Percentiles rank a stretch among this genome's conserved stretches.
phyloP scores from a whole-genome alignment of 1,284 basidiomycete genomes.

The Ustilago nuda region DNA sequence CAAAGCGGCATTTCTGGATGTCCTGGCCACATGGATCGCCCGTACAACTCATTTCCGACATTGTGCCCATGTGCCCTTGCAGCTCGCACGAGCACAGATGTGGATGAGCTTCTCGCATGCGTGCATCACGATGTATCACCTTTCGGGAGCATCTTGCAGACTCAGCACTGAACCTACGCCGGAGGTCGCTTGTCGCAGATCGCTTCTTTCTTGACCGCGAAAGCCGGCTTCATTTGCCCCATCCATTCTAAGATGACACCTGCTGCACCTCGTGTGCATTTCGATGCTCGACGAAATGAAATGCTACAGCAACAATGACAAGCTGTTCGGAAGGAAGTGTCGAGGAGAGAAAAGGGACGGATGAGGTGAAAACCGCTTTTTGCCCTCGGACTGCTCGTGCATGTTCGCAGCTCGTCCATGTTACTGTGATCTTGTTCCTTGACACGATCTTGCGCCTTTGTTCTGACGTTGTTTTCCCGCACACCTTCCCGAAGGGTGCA shows the following conservation, averaged over 20 bases:
- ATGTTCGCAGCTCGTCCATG: neutral
- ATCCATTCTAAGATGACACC: neutral
- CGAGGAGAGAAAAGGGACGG: neutral
- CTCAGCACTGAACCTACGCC: neutral
- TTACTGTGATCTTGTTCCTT: neutral
- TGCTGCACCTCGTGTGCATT: constrained; percentile 1
- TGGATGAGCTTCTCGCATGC: neutral
- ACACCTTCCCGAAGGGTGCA: neutral
- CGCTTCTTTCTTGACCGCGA: neutral
- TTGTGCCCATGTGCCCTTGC: neutral
- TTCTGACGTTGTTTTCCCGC: neutral
- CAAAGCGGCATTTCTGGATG: neutral
- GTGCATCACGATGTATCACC: neutral
- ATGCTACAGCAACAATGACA: neutral
- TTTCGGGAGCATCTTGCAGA: neutral
- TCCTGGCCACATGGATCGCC: neutral
- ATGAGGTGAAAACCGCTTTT: neutral
- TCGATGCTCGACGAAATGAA: neutral
- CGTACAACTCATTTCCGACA: neutral
- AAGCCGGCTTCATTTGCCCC: neutral
- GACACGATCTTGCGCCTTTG: neutral
- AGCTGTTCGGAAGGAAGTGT: constrained; percentile 2
- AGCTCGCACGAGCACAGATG: neutral
- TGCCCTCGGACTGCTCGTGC: neutral
- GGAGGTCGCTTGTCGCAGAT: neutral